These are phyloP conservation scores for Aristolochia contorta DNA, from an alignment of 164 flowering plant genomes.

Conservation along the genomic window DNA sequence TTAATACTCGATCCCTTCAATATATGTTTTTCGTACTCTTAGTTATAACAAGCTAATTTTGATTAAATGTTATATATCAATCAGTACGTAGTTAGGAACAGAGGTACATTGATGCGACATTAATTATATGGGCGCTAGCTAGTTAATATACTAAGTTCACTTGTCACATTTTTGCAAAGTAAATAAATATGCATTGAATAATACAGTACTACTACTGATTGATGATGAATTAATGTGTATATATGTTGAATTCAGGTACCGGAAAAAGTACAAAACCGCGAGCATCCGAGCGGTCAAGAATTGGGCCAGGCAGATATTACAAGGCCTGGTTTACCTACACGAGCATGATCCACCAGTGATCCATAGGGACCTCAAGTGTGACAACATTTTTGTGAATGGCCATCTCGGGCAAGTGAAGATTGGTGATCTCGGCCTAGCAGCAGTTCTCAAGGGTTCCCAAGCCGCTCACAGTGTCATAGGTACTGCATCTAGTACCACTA, in stretches of 20 bases:
- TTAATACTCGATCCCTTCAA: neutral
- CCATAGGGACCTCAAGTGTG: constrained; percentile 94
- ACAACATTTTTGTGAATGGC: constrained; percentile 90
- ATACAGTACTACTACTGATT: no score
- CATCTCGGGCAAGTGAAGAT: constrained; percentile 91
- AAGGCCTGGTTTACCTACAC: constrained; percentile 72
- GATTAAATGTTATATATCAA: no score
- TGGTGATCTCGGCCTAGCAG: constrained; percentile 87
- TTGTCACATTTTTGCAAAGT: no score
- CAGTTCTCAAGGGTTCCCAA: constrained; percentile 56
- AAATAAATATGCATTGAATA: no score
- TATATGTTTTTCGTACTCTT: no score
- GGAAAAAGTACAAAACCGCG: constrained; percentile 46
- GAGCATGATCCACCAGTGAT: constrained; percentile 83
- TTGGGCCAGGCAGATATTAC: constrained; percentile 85
- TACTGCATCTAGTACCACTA: neutral
- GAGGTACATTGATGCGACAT: no score
- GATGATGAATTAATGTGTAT: no score
- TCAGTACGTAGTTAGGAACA: no score
- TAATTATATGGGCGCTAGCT: no score
- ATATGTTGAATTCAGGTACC: constrained; percentile 37
- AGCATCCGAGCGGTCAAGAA: constrained; percentile 65
- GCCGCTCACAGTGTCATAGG: constrained; percentile 91
- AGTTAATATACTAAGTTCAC: no score
- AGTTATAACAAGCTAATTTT: no score